phyloP scores from a whole-genome alignment of 2,329 filamentous ascomycete species.

The Zopfia rhizophila region DNA sequence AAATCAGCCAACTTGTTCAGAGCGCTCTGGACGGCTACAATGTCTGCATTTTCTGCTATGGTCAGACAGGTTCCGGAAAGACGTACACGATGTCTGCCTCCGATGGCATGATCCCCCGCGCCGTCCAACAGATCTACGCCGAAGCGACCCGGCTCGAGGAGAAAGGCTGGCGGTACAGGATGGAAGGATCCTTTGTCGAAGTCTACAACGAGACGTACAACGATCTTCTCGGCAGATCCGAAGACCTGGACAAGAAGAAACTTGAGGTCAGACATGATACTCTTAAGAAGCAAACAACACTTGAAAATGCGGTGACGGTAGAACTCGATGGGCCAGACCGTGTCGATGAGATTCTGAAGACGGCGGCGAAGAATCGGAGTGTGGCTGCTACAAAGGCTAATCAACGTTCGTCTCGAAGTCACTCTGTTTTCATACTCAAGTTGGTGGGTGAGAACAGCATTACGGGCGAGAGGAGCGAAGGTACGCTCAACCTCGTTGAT shows the following conservation, averaged over 20 bases:
- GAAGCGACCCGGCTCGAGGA: slow-evolving; percentile 84
- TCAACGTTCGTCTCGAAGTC: slow-evolving; percentile 90
- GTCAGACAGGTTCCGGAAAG: slow-evolving; percentile 96
- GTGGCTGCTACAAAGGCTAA: slow-evolving; percentile 98
- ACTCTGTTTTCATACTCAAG: slow-evolving; percentile 93
- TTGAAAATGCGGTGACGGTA: slow-evolving; percentile 82
- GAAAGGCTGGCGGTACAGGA: slow-evolving; percentile 93
- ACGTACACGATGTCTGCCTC: slow-evolving; percentile 96
- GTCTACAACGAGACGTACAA: slow-evolving; percentile 99
- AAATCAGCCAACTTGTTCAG: slow-evolving; percentile 96
- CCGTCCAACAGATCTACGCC: slow-evolving; percentile 92
- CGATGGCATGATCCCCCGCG: slow-evolving; percentile 95
- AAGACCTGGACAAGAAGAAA: slow-evolving; percentile 80
- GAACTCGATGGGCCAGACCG: slow-evolving; percentile 80
- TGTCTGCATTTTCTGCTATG: slow-evolving; percentile 98
- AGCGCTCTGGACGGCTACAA: slow-evolving; percentile 97
- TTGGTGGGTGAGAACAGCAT: slow-evolving; percentile 73
- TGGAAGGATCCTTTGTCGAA: slow-evolving; percentile 95
- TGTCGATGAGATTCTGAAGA: slow-evolving; percentile 81
- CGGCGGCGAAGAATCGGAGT: slow-evolving; percentile 85
- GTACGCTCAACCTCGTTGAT: slow-evolving; percentile 94
- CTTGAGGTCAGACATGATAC: slow-evolving; percentile 91
- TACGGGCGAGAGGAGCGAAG: slow-evolving; percentile 86
- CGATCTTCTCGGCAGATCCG: slow-evolving; percentile 80
- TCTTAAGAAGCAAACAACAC: slow-evolving; percentile 79